phyloP scores from a whole-genome alignment of 2,329 filamentous ascomycete genomes.

The Aspergillus sp. region DNA sequence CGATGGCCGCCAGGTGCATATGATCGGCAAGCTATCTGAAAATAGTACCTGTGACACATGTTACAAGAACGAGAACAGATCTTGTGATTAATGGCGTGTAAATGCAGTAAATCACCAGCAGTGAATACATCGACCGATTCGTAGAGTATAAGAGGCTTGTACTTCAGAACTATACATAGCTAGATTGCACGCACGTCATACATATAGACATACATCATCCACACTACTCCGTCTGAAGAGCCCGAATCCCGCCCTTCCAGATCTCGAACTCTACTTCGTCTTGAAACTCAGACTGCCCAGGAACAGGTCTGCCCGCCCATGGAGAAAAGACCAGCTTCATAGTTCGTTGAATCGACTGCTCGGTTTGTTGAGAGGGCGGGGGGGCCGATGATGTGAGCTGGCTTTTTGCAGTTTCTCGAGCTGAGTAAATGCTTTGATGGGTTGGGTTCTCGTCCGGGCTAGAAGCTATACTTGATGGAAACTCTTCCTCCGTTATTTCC shows the following conservation, averaged over 20 bases:
- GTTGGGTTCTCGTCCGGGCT: background rate
- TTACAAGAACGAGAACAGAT: no score
- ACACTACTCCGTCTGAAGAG: background rate
- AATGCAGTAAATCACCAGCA: no score
- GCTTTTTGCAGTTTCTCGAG: background rate
- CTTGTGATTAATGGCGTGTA: no score
- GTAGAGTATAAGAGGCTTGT: no score
- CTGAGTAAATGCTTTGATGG: background rate
- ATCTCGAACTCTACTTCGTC: constrained; percentile 70
- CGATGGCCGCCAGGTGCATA: no score
- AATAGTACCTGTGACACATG: no score
- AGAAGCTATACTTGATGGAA: background rate
- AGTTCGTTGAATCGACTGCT: constrained; percentile 60
- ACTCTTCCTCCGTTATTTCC: background rate
- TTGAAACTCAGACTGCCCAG: constrained; percentile 42
- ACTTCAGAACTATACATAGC: background rate
- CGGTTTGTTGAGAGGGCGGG: background rate
- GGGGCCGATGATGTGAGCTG: background rate
- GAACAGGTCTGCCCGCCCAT: constrained; percentile 61
- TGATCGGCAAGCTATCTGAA: no score
- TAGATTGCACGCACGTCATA: background rate
- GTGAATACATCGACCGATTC: no score
- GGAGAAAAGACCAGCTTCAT: constrained; percentile 89
- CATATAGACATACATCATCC: background rate
- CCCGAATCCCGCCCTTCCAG: constrained; percentile 58